phyloP scores from a whole-genome alignment of 208 protist genomes.

The Balamuthia mandrillaris region DNA sequence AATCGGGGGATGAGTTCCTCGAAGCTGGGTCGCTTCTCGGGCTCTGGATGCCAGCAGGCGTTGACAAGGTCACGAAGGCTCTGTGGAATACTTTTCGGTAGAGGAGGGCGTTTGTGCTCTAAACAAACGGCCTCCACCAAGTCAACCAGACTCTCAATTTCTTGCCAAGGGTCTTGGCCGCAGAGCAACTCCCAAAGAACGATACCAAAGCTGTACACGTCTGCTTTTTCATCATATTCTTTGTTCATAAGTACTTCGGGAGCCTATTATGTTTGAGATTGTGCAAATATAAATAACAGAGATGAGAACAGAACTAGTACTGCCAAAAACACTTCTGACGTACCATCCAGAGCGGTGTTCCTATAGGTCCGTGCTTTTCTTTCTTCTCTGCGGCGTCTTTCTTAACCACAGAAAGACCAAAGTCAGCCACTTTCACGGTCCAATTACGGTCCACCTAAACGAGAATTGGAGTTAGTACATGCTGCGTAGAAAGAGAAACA shows the following conservation, averaged over 20 bases:
- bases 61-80: constrained; percentile 26
- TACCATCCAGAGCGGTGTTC: constrained; percentile 34
- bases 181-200: constrained; percentile 35
- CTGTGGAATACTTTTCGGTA: neutral
- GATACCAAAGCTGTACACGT: constrained; percentile 33
- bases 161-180: constrained; percentile 19
- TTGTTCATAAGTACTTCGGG: constrained; percentile 38
- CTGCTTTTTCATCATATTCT: constrained; percentile 37
- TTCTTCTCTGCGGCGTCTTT: constrained; percentile 36
- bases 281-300: neutral
- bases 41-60: constrained; percentile 15
- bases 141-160: constrained; percentile 25
- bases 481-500: neutral
- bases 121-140: constrained; percentile 40
- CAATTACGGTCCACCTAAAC: constrained; percentile 23
- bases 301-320: neutral
- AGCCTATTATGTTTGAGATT: neutral
- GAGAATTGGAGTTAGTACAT: neutral
- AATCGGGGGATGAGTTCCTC: constrained; percentile 36
- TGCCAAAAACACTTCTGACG: neutral
- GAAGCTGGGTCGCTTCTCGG: constrained; percentile 8
- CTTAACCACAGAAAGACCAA: constrained; percentile 30
- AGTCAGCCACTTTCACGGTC: constrained; percentile 39
- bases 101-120: neutral
- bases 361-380: constrained; percentile 37